These are phyloP conservation scores for Lasiosphaeria miniovina DNA, from an alignment of 495 filamentous ascomycete genomes.

Conservation along the genomic window DNA sequence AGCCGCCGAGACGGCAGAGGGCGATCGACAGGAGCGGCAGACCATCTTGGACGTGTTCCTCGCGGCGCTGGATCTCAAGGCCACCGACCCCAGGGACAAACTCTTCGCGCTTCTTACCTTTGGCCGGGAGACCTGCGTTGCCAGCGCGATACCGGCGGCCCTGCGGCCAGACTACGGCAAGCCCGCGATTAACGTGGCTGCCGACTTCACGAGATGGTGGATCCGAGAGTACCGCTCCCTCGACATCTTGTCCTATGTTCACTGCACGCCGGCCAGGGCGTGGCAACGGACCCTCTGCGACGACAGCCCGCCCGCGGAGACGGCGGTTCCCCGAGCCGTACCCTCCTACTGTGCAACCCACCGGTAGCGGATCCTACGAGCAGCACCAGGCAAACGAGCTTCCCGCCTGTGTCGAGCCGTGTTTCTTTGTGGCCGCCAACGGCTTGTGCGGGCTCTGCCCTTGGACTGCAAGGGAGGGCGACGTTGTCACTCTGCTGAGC, in stretches of 20 bases:
- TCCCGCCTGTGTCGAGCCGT: constrained; percentile 5
- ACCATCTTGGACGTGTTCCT: constrained; percentile 10
- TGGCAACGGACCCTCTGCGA: constrained; percentile 8
- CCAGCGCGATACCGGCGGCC: not conserved
- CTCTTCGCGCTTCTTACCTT: constrained; percentile 12
- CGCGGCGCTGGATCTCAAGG: constrained; percentile 8
- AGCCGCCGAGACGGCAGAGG: not conserved
- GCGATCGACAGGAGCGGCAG: not conserved
- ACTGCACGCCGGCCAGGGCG: constrained; percentile 7
- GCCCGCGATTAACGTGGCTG: not conserved
- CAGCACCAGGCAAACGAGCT: not conserved
- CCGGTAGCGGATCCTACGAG: too few relatives aligned
- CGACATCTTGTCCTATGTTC: constrained; percentile 11
- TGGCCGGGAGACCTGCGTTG: constrained; percentile 9
- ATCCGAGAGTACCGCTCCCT: constrained; percentile 8
- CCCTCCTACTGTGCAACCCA: too few relatives aligned
- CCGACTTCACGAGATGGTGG: constrained; percentile 15
- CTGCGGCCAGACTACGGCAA: constrained; percentile 14
- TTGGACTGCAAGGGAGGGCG: constrained; percentile 7
- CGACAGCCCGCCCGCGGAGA: not conserved
- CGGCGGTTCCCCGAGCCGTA: not conserved
- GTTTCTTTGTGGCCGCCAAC: constrained; percentile 4
- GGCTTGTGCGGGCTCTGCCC: constrained; percentile 7
- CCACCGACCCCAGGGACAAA: constrained; percentile 14
- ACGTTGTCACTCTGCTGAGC: constrained; percentile 5